Evolutionary conservation across 2,329 filamentous ascomycete species (phyloP), one percentile per base, ranked within the genome.

Genomic region (Alternaria viburni): DNA sequence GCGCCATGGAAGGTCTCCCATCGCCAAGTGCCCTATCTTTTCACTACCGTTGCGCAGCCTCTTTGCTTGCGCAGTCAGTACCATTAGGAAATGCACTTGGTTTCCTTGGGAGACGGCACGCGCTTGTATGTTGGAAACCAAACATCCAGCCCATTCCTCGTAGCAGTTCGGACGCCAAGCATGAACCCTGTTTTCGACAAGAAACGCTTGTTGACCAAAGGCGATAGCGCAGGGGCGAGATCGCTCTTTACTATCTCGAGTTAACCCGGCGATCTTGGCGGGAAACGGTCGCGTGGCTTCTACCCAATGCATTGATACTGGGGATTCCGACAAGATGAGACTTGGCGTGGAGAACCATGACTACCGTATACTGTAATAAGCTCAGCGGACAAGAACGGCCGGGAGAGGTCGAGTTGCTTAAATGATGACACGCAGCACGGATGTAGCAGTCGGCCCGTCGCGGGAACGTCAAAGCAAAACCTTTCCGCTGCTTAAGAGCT

Each of bases 151-250:
- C 19, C 49, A 23, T 23, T 17, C 30, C 28, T 52, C 30, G 13
- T 36, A 52, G 36, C 49, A 36, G 36, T 30, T 32, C 30, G 21
- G 17, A 25, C 32, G 49, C 30, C 36, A 36, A 52, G 52, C 36
- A 43, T 25, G 36, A 44, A 54, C 36, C 32, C n/a, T 44, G 36
- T 12, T 23, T 54, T 1, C 23, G 15, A 41, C 32, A 44, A 28
- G n/a, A 54, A 54, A 28, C 36, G 21, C 52, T 44, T 54, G 21
- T 19, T 54, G 41, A 36, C 25, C 52, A 7, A 44, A 32, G n/a
- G 23, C 21, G 23, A 44, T 44, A 44, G 52, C 52, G 52, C 52
- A 54, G 32, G 52, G 52, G 52, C 52, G 36, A 54, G 52, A 44
- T 54, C 32, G 52, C 36, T 44, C 36, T 13, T 44, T 41, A 11